Base-by-base conservation (phyloP, 805 yeast species). In the Vanderwaltozyma tropicalis region DNA sequence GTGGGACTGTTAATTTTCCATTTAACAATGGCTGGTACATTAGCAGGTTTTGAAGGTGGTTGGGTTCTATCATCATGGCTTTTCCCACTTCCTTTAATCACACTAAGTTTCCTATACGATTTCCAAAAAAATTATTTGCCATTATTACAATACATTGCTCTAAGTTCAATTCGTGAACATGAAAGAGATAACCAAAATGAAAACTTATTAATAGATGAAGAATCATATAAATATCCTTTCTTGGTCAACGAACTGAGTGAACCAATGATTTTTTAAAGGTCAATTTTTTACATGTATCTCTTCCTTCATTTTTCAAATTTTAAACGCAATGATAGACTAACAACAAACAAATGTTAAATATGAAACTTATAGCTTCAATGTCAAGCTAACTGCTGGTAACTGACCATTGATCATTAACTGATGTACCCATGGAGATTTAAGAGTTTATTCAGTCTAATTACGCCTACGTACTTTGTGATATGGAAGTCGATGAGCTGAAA, bases 1-100 rank as follows among this genome's bases (percentile, higher is more conserved):
- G 55, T 86, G 41, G 97, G 97, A 0, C 61, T 89, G 19, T 60
- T 83, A 25, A 66, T 89, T 13, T 87, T 89, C 58, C 98, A 92
- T 54, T 62, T 89, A 41, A 86, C 95, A 11, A 87, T 88, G 84
- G 86, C 89, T 0, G 97, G 97, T 3, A 78, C 94, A 0, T 67
- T 89, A 42, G 87, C 84, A 0, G 72, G 74, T 2, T 70, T 85
- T 40, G 86, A 82, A 50, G 76, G 80, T 42, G 95, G 94, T 0
- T 87, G 78, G 64, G 61, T 76, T 5, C 65, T 85, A 31, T 86
- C 96, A 0, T 64, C 80, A 35, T 69, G 75, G 45, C 61, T 92
- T 32, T 63, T 77, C 2, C 96, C 96, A 2, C 63, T 88, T 31
- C 94, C 96, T 1, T 49, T 84, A 5, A 58, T 76, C 4, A 79